These are phyloP conservation scores for Capronia americana DNA, from an alignment of 2,329 filamentous ascomycete species.

Conservation along the genomic window DNA sequence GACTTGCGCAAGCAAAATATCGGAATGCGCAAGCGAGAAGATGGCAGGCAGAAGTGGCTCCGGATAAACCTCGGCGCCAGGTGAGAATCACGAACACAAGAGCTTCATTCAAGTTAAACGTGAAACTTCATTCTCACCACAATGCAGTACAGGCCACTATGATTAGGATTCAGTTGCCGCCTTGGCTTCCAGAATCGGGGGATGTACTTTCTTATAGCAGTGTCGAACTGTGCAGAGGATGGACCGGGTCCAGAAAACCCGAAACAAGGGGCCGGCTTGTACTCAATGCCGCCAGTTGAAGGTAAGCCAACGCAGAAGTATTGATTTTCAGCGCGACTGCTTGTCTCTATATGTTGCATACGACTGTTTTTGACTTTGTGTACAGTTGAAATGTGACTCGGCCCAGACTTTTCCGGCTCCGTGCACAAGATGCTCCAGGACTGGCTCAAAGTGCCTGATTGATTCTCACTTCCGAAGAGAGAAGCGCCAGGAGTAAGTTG, in stretches of 20 bases:
- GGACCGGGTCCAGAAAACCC: constrained; percentile 17
- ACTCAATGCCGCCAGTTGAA: constrained; percentile 21
- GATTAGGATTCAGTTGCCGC: background rate
- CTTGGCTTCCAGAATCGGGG: background rate
- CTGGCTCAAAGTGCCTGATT: constrained; percentile 16
- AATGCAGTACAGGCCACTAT: background rate
- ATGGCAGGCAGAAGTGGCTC: background rate
- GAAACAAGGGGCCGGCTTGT: constrained; percentile 22
- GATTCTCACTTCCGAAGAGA: constrained; percentile 20
- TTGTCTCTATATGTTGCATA: background rate
- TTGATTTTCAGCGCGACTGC: background rate
- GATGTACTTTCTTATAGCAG: constrained; percentile 6
- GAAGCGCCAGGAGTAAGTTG: constrained; percentile 22
- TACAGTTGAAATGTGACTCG: constrained; percentile 19
- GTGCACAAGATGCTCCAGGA: constrained; percentile 12
- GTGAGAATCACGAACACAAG: background rate
- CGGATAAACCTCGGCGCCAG: constrained; percentile 9
- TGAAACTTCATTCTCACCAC: constrained; percentile 5
- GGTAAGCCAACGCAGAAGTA: constrained; percentile 9
- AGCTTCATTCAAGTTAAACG: background rate
- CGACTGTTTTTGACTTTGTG: background rate
- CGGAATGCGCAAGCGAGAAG: background rate
- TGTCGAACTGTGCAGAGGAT: constrained; percentile 12
- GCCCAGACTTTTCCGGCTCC: constrained; percentile 17
- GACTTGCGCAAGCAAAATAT: background rate